Percentiles rank a stretch among this genome's conserved stretches.
Evolutionary conservation across 2,329 filamentous ascomycete species (phyloP).

Genomic region (Colletotrichum tofieldiae): DNA sequence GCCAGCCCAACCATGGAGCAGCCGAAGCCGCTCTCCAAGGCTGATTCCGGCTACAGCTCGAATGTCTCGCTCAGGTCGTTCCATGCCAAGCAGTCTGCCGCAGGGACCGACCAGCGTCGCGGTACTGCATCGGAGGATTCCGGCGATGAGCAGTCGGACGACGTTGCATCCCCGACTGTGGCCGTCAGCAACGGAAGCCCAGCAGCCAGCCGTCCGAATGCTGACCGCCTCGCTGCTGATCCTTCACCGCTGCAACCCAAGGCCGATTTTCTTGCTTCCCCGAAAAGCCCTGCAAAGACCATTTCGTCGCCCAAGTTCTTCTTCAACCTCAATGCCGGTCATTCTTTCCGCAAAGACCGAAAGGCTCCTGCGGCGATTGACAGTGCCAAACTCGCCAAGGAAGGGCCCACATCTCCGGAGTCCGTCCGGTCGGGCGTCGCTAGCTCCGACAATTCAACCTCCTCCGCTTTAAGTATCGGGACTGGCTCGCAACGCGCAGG

Average conservation of each 20-base stretch:
- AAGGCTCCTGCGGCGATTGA: constrained; percentile 45
- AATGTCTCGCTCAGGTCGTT: constrained; percentile 71
- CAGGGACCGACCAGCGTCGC: background rate
- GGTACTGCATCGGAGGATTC: constrained; percentile 26
- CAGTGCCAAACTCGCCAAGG: constrained; percentile 39
- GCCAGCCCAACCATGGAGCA: constrained; percentile 61
- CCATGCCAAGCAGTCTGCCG: constrained; percentile 51
- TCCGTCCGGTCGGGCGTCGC: constrained; percentile 49
- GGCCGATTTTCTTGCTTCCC: constrained; percentile 44
- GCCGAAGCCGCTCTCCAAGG: constrained; percentile 66
- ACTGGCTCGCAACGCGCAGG: constrained; percentile 46
- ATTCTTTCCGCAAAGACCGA: constrained; percentile 41
- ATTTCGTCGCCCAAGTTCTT: constrained; percentile 30
- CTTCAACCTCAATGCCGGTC: constrained; percentile 37
- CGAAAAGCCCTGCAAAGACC: constrained; percentile 20
- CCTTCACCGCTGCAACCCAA: constrained; percentile 54
- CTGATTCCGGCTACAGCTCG: constrained; percentile 75
- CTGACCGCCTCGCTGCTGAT: constrained; percentile 17
- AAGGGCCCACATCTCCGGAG: constrained; percentile 45
- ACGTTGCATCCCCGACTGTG: constrained; percentile 23
- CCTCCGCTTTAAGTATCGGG: constrained; percentile 54
- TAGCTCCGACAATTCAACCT: constrained; percentile 51
- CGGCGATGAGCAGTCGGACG: constrained; percentile 29
- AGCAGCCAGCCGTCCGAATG: constrained; percentile 6
- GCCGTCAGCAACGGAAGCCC: constrained; percentile 29